phyloP scores from a whole-genome alignment of 306 rosid genomes.

The Mimosa pudica region DNA sequence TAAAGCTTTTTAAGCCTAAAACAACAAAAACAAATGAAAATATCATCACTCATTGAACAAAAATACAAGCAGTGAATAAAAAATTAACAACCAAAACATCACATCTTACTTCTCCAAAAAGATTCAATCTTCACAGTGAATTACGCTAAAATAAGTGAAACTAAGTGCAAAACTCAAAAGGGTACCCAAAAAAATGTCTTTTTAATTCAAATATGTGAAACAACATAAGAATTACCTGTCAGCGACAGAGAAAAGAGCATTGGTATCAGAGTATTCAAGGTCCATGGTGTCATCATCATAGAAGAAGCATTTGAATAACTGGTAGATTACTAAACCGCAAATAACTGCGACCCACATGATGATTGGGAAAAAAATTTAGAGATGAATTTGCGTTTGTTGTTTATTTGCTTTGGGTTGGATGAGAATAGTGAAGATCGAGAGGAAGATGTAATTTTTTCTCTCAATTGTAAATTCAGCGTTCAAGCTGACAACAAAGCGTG shows the following conservation, averaged over 20 bases:
- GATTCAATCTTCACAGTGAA: neutral
- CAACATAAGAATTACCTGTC: slow-evolving; percentile 40
- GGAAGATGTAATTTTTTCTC: neutral
- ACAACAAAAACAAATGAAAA: neutral
- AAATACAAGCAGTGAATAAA: neutral
- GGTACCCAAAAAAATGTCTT: neutral
- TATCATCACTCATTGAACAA: neutral
- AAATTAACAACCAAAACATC: neutral
- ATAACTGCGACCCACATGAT: slow-evolving; percentile 71
- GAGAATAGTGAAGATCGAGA: neutral
- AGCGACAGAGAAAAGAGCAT: slow-evolving; percentile 71
- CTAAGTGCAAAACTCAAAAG: neutral
- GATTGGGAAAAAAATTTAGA: neutral
- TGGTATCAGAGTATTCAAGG: slow-evolving; percentile 61
- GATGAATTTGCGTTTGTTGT: neutral
- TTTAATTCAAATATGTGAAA: neutral
- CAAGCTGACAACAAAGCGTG: neutral
- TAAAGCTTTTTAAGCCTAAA: slow-evolving; percentile 71
- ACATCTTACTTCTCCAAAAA: neutral
- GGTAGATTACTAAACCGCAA: slow-evolving; percentile 64
- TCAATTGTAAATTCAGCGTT: neutral
- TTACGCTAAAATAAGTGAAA: neutral
- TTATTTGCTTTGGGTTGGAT: neutral
- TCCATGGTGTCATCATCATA: slow-evolving; percentile 65
- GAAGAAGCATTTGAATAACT: slow-evolving; percentile 51